phyloP scores from a whole-genome alignment of 306 rosid species.

The Ziziphus jujuba region DNA sequence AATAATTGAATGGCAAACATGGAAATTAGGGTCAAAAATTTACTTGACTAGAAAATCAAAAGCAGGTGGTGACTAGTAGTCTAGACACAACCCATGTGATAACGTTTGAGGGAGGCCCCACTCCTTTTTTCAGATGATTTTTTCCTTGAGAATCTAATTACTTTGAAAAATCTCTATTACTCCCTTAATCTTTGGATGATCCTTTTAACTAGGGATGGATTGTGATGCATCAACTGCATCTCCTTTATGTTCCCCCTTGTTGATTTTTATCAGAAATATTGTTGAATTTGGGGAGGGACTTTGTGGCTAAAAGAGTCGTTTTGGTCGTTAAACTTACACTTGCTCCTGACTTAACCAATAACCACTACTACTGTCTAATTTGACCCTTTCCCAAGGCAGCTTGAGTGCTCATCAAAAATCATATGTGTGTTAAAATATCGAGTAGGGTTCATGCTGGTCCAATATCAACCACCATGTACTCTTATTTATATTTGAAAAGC shows the following conservation, averaged over 20 bases:
- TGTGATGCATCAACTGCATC: not conserved
- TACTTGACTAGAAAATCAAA: conserved; percentile 4
- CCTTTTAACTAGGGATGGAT: too few species aligned
- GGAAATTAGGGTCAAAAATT: conserved; percentile 5
- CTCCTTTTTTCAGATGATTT: not conserved
- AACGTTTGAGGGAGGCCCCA: conserved; percentile 10
- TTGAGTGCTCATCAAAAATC: conserved; percentile 1
- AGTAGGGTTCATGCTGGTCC: not conserved
- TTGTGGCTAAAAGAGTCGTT: conserved; percentile 3
- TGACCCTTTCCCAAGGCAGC: not conserved
- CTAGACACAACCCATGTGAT: conserved; percentile 16
- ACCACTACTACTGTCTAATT: not conserved
- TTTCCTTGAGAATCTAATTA: not conserved
- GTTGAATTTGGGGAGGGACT: conserved; percentile 3
- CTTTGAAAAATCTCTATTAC: not conserved
- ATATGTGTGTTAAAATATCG: not conserved
- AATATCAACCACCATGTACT: conserved; percentile 3
- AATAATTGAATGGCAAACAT: not conserved
- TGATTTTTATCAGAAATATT: not conserved
- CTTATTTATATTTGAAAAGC: not conserved
- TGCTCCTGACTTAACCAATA: not conserved
- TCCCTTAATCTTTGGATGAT: not conserved
- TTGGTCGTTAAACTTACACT: conserved; percentile 8
- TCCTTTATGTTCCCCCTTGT: not conserved
- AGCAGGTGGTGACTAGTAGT: conserved; percentile 13